phyloP scores from a whole-genome alignment of 2,329 filamentous ascomycete species.

The Fusarium equiseti region DNA sequence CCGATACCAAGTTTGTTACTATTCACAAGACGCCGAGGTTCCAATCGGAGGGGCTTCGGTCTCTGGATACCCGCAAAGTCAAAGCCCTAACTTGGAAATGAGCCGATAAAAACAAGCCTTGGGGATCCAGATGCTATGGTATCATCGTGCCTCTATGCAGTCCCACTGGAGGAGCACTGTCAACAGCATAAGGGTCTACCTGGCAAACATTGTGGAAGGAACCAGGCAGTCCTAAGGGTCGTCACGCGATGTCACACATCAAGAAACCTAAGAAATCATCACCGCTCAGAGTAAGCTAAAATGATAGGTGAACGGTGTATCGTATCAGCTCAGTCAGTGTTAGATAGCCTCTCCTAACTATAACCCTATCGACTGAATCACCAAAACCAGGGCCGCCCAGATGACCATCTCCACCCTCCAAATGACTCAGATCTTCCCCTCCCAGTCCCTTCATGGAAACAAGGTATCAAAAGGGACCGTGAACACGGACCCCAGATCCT shows the following conservation, averaged over 20 bases:
- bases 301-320: constrained; percentile 28
- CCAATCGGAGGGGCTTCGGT: constrained; percentile 11
- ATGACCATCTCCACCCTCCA: constrained; percentile 13
- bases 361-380: constrained; percentile 26
- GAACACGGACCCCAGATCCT: constrained; percentile 11
- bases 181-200: neutral
- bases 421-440: constrained; percentile 1
- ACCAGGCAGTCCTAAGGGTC: neutral
- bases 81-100: constrained; percentile 10
- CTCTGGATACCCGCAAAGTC: neutral
- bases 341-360: constrained; percentile 29
- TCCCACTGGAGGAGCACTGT: neutral
- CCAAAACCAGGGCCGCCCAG: constrained; percentile 23
- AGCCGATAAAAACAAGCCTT: constrained; percentile 6
- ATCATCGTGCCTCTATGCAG: constrained; percentile 14
- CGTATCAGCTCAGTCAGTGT: constrained; percentile 14
- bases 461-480: constrained; percentile 24
- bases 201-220: constrained; percentile 1
- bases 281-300: constrained; percentile 44
- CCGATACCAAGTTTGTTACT: neutral
- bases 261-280: constrained; percentile 26
- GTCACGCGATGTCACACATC: constrained; percentile 10
- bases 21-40: constrained; percentile 11
- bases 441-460: constrained; percentile 3
- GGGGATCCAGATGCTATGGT: constrained; percentile 18